Evolutionary conservation across 441 rosid genomes (phyloP).

Genomic region (Hypseocharis bilobata): DNA sequence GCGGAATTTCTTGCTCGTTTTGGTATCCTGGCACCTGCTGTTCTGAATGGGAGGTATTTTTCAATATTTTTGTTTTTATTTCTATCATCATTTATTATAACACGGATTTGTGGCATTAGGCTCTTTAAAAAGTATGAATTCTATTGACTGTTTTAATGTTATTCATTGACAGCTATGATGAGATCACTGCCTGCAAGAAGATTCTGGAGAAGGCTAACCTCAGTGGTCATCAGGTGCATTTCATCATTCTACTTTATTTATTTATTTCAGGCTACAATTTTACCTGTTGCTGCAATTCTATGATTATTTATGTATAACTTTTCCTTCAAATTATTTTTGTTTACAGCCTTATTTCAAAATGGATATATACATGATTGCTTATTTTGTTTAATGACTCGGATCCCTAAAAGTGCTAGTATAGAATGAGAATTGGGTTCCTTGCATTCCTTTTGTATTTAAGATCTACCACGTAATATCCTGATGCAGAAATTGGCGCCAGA

Average conservation of each 20-base stretch:
- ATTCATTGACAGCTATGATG: constrained; percentile 41
- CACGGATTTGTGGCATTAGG: constrained; percentile 14
- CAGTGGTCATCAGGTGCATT: constrained; percentile 74
- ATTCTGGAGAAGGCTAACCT: constrained; percentile 66
- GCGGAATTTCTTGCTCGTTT: constrained; percentile 64
- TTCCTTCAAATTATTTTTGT: not conserved
- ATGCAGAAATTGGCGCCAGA: too few relatives aligned
- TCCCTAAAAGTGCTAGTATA: too few relatives aligned
- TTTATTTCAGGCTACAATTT: not conserved
- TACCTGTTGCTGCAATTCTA: not conserved
- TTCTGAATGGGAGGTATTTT: constrained; percentile 46
- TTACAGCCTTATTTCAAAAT: not conserved
- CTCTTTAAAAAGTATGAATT: constrained; percentile 7
- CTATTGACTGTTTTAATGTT: constrained; percentile 12
- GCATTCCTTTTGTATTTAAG: too few relatives aligned
- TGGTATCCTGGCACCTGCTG: constrained; percentile 52
- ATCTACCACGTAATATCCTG: too few relatives aligned
- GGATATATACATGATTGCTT: too few relatives aligned
- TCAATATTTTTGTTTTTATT: constrained; percentile 2
- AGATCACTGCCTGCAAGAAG: constrained; percentile 60
- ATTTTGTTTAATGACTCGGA: too few relatives aligned
- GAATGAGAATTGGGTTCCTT: too few relatives aligned
- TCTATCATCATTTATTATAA: constrained; percentile 9
- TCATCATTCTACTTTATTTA: not conserved
- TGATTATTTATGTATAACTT: not conserved